These are phyloP conservation scores for Cyamopsis tetragonoloba DNA, from an alignment of 306 rosid genomes.

Conservation along the genomic window DNA sequence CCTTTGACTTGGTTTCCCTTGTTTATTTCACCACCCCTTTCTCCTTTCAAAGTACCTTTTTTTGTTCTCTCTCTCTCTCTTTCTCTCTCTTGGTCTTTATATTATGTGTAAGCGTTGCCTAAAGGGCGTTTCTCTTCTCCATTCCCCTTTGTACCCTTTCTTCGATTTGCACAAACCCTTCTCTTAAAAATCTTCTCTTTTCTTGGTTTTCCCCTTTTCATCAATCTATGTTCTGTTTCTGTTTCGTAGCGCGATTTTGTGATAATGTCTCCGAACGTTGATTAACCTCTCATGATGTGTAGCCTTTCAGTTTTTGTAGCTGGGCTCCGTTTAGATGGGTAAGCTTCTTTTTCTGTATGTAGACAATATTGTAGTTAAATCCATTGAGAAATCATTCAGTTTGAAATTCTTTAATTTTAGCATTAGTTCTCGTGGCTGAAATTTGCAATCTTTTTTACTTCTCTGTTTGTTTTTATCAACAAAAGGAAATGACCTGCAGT, in stretches of 20 bases:
- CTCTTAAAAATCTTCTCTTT: slow-evolving; percentile 4
- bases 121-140: slow-evolving; percentile 7
- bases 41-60: too few relatives aligned
- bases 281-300: slow-evolving; percentile 22
- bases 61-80: too few relatives aligned
- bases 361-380: not conserved
- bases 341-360: slow-evolving; percentile 1
- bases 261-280: not conserved
- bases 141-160: slow-evolving; percentile 12
- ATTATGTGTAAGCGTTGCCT: not conserved
- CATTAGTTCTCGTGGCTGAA: slow-evolving; percentile 1
- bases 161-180: slow-evolving; percentile 8
- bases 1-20: slow-evolving; percentile 34
- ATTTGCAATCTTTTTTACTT: not conserved
- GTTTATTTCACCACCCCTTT: slow-evolving; percentile 13
- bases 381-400: not conserved
- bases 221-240: slow-evolving; percentile 3
- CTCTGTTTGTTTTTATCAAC: not conserved
- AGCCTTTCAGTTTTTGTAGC: slow-evolving; percentile 7
- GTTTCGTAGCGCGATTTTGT: not conserved
- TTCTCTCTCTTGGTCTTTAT: not conserved
- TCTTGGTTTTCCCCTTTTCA: not conserved
- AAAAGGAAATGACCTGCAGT: not conserved
- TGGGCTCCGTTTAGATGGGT: slow-evolving; percentile 28
- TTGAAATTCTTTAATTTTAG: not conserved